Conservation (phyloP, 257 asterid species). For the Knoxia roxburghii region DNA sequence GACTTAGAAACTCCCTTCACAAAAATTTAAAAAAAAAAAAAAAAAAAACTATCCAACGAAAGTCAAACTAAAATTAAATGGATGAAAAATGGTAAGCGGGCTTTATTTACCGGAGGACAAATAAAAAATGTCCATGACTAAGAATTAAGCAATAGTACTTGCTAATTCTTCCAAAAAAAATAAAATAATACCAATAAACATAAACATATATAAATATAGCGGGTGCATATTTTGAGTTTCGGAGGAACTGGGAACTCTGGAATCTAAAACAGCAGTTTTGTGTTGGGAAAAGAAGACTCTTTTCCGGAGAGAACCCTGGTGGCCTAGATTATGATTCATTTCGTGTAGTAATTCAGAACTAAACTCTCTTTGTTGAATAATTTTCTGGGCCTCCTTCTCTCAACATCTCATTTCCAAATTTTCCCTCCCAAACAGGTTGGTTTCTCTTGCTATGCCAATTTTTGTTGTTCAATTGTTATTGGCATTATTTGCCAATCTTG, state of each 20-base stretch:
- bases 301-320: background rate
- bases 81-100: too few relatives aligned
- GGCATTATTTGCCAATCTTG: too few relatives aligned
- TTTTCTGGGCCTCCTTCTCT: background rate
- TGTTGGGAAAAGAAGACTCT: background rate
- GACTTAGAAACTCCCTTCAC: too few relatives aligned
- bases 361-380: background rate
- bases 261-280: background rate
- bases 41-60: too few relatives aligned
- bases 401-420: background rate
- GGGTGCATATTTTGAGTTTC: background rate
- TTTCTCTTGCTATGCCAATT: background rate
- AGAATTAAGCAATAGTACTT: too few relatives aligned
- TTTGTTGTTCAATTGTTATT: background rate
- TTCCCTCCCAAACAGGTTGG: slow-evolving; percentile 11
- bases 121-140: too few relatives aligned
- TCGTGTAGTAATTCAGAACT: background rate
- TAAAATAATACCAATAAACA: too few relatives aligned
- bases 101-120: too few relatives aligned
- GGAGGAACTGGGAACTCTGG: background rate
- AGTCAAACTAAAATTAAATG: too few relatives aligned
- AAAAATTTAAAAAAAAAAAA: too few relatives aligned
- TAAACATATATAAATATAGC: too few relatives aligned
- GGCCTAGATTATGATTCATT: background rate
- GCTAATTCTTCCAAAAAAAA: too few relatives aligned